These are phyloP conservation scores for Globisporangium uncinulatum DNA, from an alignment of 352 stramenopile genomes.

Conservation along the genomic window DNA sequence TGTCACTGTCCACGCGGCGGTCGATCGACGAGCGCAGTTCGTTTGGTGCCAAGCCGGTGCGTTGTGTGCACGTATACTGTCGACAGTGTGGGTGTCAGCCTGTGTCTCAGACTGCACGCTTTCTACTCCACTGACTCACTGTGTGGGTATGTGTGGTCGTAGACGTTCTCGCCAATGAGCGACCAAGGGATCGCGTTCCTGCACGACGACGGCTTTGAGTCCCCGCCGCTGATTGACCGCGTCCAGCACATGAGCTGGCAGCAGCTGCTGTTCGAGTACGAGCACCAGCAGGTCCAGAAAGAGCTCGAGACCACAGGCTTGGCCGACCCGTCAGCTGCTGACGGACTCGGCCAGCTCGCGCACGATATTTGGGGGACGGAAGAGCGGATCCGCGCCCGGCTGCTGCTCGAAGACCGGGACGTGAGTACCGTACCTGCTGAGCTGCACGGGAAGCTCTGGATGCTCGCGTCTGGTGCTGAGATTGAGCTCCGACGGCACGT, in stretches of 20 bases:
- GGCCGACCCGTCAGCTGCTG: slow-evolving; percentile 20
- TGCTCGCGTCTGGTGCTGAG: slow-evolving; percentile 66
- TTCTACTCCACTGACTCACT: too few relatives aligned
- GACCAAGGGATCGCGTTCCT: slow-evolving; percentile 36
- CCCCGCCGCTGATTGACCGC: slow-evolving; percentile 34
- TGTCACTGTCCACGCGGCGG: slow-evolving; percentile 67
- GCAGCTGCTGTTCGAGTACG: slow-evolving; percentile 56
- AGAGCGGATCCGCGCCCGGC: slow-evolving; percentile 67
- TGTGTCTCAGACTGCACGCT: too few relatives aligned
- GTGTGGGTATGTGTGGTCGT: neutral
- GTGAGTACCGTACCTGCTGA: slow-evolving; percentile 50
- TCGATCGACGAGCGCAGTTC: slow-evolving; percentile 80
- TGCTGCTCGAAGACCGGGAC: slow-evolving; percentile 55
- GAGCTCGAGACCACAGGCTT: slow-evolving; percentile 27
- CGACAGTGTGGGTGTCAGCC: neutral
- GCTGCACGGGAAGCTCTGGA: slow-evolving; percentile 76
- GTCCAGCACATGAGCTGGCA: slow-evolving; percentile 61
- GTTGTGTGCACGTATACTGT: slow-evolving; percentile 1
- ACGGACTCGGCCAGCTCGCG: slow-evolving; percentile 57
- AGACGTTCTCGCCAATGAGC: slow-evolving; percentile 42
- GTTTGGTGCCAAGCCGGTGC: slow-evolving; percentile 24
- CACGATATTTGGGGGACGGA: slow-evolving; percentile 79
- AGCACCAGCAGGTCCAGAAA: slow-evolving; percentile 54
- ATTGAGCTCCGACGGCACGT: slow-evolving; percentile 57
- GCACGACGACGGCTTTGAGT: slow-evolving; percentile 36